Conservation (phyloP, 306 rosid genomes). For the Fragaria nilgerrensis region DNA sequence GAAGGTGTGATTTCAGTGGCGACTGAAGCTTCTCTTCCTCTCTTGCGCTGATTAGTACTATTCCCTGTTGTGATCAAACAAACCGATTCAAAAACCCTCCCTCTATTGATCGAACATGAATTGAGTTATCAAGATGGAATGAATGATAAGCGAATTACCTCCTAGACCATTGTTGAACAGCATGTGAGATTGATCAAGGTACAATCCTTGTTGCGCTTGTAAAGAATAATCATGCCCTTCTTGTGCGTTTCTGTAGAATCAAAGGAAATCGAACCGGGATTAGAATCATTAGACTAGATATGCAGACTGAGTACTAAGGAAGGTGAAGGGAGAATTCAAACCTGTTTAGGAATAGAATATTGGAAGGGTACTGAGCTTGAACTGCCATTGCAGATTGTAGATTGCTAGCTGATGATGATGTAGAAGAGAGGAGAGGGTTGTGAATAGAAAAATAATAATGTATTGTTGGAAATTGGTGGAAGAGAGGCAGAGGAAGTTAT, state of each 20-base stretch:
- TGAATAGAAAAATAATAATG: neutral
- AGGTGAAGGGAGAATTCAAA: slow-evolving; percentile 22
- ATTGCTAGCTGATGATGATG: neutral
- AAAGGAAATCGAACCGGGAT: slow-evolving; percentile 3
- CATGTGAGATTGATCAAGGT: slow-evolving; percentile 66
- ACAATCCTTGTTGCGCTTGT: slow-evolving; percentile 54
- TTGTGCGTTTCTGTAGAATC: slow-evolving; percentile 56
- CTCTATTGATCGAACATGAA: neutral
- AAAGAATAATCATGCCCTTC: slow-evolving; percentile 69
- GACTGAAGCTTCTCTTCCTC: slow-evolving; percentile 67
- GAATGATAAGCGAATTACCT: slow-evolving; percentile 6
- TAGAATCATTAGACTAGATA: neutral
- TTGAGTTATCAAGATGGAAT: neutral
- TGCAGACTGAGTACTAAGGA: neutral
- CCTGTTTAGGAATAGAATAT: slow-evolving; percentile 74
- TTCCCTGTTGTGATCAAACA: slow-evolving; percentile 21
- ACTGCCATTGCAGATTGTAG: slow-evolving; percentile 62
- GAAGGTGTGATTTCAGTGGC: slow-evolving; percentile 35
- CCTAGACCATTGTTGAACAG: slow-evolving; percentile 65
- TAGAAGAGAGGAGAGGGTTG: slow-evolving; percentile 7
- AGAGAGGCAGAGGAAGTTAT: slow-evolving; percentile 14
- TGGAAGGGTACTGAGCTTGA: slow-evolving; percentile 98
- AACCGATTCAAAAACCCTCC: neutral
- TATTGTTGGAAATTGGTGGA: slow-evolving; percentile 9
- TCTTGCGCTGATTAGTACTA: slow-evolving; percentile 50